phyloP scores from a whole-genome alignment of 2,329 filamentous ascomycete species.

The Tolypocladium ovalisporum region DNA sequence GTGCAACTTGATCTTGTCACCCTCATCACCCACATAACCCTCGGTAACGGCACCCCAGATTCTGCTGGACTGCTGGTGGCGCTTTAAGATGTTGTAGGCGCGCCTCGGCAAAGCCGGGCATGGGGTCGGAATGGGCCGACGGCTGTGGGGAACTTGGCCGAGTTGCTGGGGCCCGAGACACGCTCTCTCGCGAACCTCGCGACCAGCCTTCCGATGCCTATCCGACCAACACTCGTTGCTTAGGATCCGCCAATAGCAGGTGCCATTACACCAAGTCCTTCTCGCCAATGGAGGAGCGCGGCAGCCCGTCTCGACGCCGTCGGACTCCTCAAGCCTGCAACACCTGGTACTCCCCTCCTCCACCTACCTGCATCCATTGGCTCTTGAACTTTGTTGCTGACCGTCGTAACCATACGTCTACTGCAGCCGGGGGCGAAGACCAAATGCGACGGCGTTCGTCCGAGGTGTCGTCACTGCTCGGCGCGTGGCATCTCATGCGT shows the following conservation, averaged over 20 bases:
- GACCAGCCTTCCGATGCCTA: not conserved
- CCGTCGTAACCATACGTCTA: not conserved
- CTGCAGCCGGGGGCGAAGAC: constrained; percentile 5
- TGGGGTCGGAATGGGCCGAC: not conserved
- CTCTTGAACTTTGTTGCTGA: not conserved
- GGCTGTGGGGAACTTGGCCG: not conserved
- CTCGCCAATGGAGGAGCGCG: not conserved
- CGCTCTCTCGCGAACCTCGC: not conserved
- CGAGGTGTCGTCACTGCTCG: constrained; percentile 1
- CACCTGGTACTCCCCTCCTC: not conserved
- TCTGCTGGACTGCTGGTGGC: not conserved
- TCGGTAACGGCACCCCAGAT: no score
- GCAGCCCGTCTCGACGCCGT: not conserved
- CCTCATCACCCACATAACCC: no score
- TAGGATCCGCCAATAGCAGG: not conserved
- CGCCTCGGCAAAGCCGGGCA: not conserved
- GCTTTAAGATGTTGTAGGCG: not conserved
- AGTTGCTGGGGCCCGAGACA: not conserved
- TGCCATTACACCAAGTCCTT: no score
- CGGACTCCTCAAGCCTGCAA: constrained; percentile 2
- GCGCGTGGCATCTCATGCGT: not conserved
- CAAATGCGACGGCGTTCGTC: constrained; percentile 3
- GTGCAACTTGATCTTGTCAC: not conserved
- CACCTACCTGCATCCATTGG: not conserved
- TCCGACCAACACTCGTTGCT: not conserved